A percentile compares a stretch with the other conserved stretches of the same genome.
phyloP scores from a whole-genome alignment of 352 stramenopile species.

The Blastocystis sp. region DNA sequence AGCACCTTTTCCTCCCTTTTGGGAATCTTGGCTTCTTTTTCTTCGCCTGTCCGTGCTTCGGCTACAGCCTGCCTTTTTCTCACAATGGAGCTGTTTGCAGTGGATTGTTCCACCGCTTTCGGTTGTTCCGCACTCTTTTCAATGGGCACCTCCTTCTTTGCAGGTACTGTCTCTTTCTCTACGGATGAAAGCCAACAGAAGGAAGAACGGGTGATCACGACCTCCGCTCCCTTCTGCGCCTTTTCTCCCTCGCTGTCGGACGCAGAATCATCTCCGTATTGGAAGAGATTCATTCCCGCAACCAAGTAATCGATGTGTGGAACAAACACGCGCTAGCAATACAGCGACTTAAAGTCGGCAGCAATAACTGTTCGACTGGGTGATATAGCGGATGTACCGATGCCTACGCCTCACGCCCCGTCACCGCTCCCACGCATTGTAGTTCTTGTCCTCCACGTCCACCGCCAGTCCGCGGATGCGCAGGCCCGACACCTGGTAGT shows the following conservation, averaged over 20 bases:
- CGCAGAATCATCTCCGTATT: too few species aligned
- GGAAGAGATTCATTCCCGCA: too few species aligned
- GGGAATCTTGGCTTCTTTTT: conserved; percentile 3
- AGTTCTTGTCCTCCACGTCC: too few species aligned
- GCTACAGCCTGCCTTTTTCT: neutral
- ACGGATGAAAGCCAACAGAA: too few species aligned
- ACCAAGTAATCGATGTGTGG: neutral
- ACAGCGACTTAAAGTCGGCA: conserved; percentile 84
- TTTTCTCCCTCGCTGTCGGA: too few species aligned
- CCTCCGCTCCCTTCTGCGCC: too few species aligned
- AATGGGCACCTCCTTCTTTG: neutral
- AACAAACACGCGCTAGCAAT: conserved; percentile 31
- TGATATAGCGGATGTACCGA: conserved; percentile 97
- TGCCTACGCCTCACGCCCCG: too few species aligned
- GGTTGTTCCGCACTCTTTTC: neutral
- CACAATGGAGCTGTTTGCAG: neutral
- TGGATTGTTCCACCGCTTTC: neutral
- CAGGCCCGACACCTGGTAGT: conserved; percentile 97
- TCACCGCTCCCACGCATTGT: too few species aligned
- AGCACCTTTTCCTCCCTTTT: neutral
- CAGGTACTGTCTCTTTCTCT: neutral
- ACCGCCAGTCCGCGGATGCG: conserved; percentile 54
- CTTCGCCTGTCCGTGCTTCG: neutral
- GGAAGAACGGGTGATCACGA: too few species aligned
- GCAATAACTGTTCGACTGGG: conserved; percentile 93